A percentile compares a stretch with the other conserved stretches of the same genome.
Conservation (phyloP, 2,329 filamentous ascomycete genomes). For the Aspergillus sp. region DNA sequence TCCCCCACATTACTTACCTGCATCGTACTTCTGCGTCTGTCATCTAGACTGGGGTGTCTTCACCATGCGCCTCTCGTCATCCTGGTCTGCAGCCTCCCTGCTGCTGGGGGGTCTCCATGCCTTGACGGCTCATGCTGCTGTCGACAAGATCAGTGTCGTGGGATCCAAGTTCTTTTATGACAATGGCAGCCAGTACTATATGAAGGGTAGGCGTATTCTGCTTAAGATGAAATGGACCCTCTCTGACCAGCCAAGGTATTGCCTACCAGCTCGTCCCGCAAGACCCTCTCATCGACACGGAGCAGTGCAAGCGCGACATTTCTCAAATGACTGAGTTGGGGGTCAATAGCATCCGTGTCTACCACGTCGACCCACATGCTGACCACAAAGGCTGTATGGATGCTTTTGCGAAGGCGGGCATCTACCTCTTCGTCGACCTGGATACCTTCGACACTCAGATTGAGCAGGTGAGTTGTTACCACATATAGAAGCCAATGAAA, state of each 20-base stretch:
- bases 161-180: slow-evolving; percentile 81
- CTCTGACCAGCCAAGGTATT: slow-evolving; percentile 47
- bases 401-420: slow-evolving; percentile 67
- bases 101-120: slow-evolving; percentile 20
- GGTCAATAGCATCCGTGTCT: slow-evolving; percentile 77
- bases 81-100: slow-evolving; percentile 10
- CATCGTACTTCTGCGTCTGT: background rate
- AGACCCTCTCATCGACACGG: slow-evolving; percentile 67
- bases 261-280: slow-evolving; percentile 60
- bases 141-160: slow-evolving; percentile 51
- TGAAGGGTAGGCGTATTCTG: slow-evolving; percentile 56
- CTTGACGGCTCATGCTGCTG: slow-evolving; percentile 34
- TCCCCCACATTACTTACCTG: background rate
- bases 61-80: slow-evolving; percentile 15
- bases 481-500: background rate
- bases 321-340: slow-evolving; percentile 70
- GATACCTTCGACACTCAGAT: slow-evolving; percentile 45
- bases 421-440: slow-evolving; percentile 77
- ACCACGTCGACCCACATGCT: slow-evolving; percentile 66
- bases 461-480: slow-evolving; percentile 25
- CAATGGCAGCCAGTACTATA: slow-evolving; percentile 72
- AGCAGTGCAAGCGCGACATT: slow-evolving; percentile 70
- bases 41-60: background rate
- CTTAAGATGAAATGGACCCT: background rate
- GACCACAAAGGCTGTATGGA: slow-evolving; percentile 76